Base-by-base conservation (phyloP, 176 grass and related monocot species). In the Chrysopogon serrulatus region DNA sequence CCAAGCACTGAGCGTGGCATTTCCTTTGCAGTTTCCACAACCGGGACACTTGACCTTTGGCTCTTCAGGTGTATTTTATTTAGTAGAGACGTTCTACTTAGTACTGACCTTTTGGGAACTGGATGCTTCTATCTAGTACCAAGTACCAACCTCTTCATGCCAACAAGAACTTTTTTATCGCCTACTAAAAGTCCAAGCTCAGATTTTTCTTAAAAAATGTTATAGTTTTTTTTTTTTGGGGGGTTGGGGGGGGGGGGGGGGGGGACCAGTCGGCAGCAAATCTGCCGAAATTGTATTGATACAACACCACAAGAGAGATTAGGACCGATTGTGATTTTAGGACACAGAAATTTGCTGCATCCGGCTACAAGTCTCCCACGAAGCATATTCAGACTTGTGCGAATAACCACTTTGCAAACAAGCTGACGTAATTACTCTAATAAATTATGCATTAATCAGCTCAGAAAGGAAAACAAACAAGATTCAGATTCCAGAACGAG, bases 31-130 rank as follows among this genome's bases (percentile, higher is more conserved):
- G 5, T 27, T 56, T 57, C 40, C 39, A 49, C 26, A 15, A 12
- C 16, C 70, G 39, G 6, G 34, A 65, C 57, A 73, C 68, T 80
- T 89, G 76, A 68, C 69, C 48, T 41, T 85, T 80, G 69, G 69
- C 76, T 53, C 62, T 89, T 84, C 37, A 80, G 7, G n/a, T 84
- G 12, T 79, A 56, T 44, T 71, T 66, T 68, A 84, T 70, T 65
- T 60, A 79, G 28, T 43, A 21, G 19, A 39, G 0, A 4, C 21
- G 21, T 16, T n/a, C n/a, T n/a, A n/a, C n/a, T n/a, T n/a, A n/a
- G n/a, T n/a, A n/a, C n/a, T n/a, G n/a, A n/a, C 12, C 11, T 43
- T 43, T 43, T n/a, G n/a, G n/a, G n/a, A 43, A 17, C 49, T 53
- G 51, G 51, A 54, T 54, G 51, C 51, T 10, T 54, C 48, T 49